phyloP scores from a whole-genome alignment of 2,329 filamentous ascomycete genomes.

The Botrytis medusae region DNA sequence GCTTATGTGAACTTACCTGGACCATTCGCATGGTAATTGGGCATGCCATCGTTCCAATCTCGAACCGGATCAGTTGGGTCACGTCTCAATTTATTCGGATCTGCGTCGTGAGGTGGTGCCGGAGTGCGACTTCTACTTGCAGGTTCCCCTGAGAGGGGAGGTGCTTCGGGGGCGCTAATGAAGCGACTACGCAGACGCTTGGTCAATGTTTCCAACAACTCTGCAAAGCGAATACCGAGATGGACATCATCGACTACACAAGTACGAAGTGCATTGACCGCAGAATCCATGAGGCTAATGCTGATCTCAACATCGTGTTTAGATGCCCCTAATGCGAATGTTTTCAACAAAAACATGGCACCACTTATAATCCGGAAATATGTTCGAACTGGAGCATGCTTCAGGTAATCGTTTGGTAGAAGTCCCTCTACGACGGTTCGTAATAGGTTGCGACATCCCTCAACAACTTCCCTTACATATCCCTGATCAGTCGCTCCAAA shows the following conservation, averaged over 20 bases:
- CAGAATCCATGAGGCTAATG: conserved; percentile 72
- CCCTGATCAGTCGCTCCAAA: conserved; percentile 67
- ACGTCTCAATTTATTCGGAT: conserved; percentile 38
- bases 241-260: conserved; percentile 85
- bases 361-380: conserved; percentile 86
- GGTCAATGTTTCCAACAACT: conserved; percentile 76
- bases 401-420: conserved; percentile 71
- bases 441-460: conserved; percentile 74
- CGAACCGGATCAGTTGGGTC: conserved; percentile 32
- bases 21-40: conserved; percentile 33
- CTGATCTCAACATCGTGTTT: conserved; percentile 75
- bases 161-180: conserved; percentile 60
- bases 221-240: conserved; percentile 79
- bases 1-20: conserved; percentile 27
- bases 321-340: conserved; percentile 77
- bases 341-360: conserved; percentile 82
- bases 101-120: conserved; percentile 34
- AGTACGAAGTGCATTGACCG: conserved; percentile 70
- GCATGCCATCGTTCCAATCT: conserved; percentile 37
- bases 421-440: conserved; percentile 75
- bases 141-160: conserved; percentile 35
- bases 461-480: conserved; percentile 74
- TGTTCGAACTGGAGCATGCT: conserved; percentile 78
- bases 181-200: conserved; percentile 72
- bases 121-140: conserved; percentile 36